These are phyloP conservation scores for Ilyonectria mors-panacis DNA, from an alignment of 2,329 filamentous ascomycete species.

Conservation along the genomic window DNA sequence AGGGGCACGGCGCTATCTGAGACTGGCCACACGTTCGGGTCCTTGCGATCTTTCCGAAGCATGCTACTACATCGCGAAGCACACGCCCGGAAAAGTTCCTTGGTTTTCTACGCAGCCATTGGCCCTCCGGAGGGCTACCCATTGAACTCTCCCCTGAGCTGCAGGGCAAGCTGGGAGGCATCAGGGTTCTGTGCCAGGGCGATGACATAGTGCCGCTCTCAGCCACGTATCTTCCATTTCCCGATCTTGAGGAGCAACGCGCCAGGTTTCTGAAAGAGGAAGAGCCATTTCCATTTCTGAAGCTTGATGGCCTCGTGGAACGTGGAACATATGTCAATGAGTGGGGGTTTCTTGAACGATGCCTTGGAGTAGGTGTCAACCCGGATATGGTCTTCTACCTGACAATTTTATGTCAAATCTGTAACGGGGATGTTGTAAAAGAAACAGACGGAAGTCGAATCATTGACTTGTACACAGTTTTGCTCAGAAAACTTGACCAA, in stretches of 20 bases:
- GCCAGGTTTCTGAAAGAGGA: background rate
- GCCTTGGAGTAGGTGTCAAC: background rate
- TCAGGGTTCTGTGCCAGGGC: constrained; percentile 1
- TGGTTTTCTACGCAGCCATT: background rate
- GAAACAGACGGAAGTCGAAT: no score
- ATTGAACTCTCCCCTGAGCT: background rate
- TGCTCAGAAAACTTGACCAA: no score
- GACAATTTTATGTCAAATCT: background rate
- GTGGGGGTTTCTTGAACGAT: no score
- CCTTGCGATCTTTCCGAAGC: background rate
- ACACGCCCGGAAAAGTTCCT: background rate
- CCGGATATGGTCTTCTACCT: background rate
- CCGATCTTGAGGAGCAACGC: background rate
- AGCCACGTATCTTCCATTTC: background rate
- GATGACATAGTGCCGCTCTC: background rate
- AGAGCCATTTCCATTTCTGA: background rate
- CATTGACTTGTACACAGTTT: no score
- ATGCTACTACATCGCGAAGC: constrained; percentile 1
- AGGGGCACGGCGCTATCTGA: background rate
- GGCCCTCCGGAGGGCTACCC: background rate
- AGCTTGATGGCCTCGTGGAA: background rate
- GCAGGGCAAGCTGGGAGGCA: background rate
- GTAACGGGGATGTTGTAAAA: no score
- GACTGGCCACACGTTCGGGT: background rate
- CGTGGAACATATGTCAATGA: background rate